Base-by-base conservation (phyloP, 768 basidiomycete genomes). In the Panaeolus cyanescens region DNA sequence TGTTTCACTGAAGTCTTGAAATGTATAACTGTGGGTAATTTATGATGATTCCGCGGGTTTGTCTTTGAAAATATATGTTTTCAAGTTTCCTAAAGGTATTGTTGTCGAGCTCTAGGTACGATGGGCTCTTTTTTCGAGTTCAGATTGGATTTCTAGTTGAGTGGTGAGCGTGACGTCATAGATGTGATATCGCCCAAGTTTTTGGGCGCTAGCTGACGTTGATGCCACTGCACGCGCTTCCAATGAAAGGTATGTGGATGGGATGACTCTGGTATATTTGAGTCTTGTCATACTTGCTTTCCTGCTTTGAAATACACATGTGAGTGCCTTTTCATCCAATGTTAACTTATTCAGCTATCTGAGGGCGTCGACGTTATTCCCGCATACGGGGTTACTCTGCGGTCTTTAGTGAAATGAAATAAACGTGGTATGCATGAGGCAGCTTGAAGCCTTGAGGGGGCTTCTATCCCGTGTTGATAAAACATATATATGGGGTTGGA, bases 311-410 rank as follows among this genome's bases (percentile, higher is more conserved):
- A 50, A 50, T 15, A 28, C 45, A n/a, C 10, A 15, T 13, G 3
- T 30, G 12, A 28, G 45, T 15, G 45, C 30, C 25, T 22, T 28
- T 50, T 50, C 45, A 50, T 50, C 5, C 6, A 4, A 28, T 50
- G 45, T 28, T 30, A n/a, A n/a, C n/a, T 50, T 28, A 28, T 50
- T 4, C 19, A 42, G 45, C 15, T 15, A 15, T 28, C 45, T 28
- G 25, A 22, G 45, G 30, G 12, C 30, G 25, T 28, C 25, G n/a
- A n/a, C n/a, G 30, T 50, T 50, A 50, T 50, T 50, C 30, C 45
- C 45, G 45, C 45, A 50, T 22, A 50, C 45, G 45, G 45, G 45
- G 45, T 28, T 50, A 50, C 30, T 50, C 45, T 50, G 45, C 45
- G 45, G 45, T 50, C 45, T 50, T 50, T 50, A 50, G 45, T 50